Evolutionary conservation across 2,329 filamentous ascomycete species (phyloP).

Genomic region (Huntiella abstrusa): DNA sequence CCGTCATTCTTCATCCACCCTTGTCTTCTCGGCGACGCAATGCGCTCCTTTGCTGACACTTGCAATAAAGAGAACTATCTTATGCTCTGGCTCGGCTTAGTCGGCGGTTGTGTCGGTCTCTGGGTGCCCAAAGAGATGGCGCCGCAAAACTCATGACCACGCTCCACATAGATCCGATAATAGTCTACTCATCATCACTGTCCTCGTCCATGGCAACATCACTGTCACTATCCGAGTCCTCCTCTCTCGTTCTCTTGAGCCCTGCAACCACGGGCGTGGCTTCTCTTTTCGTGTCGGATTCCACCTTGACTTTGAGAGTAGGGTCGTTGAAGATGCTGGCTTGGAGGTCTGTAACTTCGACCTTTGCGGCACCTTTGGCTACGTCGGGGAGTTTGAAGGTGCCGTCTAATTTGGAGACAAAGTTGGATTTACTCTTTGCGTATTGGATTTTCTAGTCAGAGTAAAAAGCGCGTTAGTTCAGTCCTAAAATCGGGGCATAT

Average conservation of each 20-base stretch:
- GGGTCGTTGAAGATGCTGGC: constrained; percentile 64
- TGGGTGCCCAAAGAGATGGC: constrained; percentile 56
- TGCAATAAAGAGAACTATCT: constrained; percentile 53
- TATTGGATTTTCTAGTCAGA: constrained; percentile 62
- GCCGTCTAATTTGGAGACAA: constrained; percentile 78
- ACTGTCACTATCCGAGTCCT: constrained; percentile 49
- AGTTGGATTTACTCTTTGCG: constrained; percentile 74
- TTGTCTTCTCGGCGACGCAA: constrained; percentile 68
- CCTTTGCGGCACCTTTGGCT: constrained; percentile 30
- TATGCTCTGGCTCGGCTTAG: constrained; percentile 72
- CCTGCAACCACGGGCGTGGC: constrained; percentile 34
- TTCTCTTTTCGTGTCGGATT: constrained; percentile 19
- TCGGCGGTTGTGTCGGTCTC: constrained; percentile 64
- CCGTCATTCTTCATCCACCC: constrained; percentile 86
- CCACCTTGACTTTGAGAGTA: constrained; percentile 19
- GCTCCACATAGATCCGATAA: neutral
- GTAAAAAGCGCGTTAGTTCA: neutral
- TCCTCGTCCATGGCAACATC: constrained; percentile 53
- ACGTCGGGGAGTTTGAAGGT: constrained; percentile 55
- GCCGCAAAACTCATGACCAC: constrained; percentile 4
- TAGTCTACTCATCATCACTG: constrained; percentile 49
- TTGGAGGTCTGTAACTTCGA: constrained; percentile 54
- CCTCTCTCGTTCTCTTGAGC: constrained; percentile 54
- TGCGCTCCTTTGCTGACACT: constrained; percentile 38
- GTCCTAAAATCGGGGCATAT: neutral